Conservation (phyloP, 805 yeast genomes). For the Metschnikowia cerradonensis region DNA sequence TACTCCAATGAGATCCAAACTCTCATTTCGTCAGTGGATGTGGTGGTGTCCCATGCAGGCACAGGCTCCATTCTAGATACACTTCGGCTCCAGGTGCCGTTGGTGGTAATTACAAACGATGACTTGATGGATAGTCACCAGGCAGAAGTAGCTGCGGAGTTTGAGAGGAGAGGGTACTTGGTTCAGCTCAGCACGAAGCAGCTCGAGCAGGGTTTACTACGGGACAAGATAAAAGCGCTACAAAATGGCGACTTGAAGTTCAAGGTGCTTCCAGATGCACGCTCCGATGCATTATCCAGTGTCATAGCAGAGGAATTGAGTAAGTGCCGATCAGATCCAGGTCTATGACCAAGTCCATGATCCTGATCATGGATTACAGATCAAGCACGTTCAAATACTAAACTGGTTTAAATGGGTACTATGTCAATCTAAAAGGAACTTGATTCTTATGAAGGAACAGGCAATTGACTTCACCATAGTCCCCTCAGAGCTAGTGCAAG, state of each 20-base stretch:
- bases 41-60: constrained; percentile 84
- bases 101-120: constrained; percentile 70
- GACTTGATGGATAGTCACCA: constrained; percentile 44
- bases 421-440: too few relatives aligned
- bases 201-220: constrained; percentile 8
- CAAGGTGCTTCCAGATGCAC: constrained; percentile 10
- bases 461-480: too few relatives aligned
- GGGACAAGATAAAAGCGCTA: constrained; percentile 6
- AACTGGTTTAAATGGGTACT: too few relatives aligned
- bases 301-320: constrained; percentile 9
- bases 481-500: too few relatives aligned
- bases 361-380: too few relatives aligned
- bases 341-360: too few relatives aligned
- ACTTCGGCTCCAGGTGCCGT: constrained; percentile 48
- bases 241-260: constrained; percentile 8
- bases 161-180: constrained; percentile 12
- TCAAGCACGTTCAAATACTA: too few relatives aligned
- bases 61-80: constrained; percentile 90
- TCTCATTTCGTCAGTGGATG: constrained; percentile 43
- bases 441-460: too few relatives aligned
- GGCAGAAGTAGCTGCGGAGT: constrained; percentile 15
- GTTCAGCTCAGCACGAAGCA: constrained; percentile 5
- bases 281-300: constrained; percentile 7
- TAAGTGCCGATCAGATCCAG: not conserved
- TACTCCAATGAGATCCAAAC: constrained; percentile 24